Conservation (phyloP, 192 early-diverging fungal genomes). For the Umbelopsis vinacea region DNA sequence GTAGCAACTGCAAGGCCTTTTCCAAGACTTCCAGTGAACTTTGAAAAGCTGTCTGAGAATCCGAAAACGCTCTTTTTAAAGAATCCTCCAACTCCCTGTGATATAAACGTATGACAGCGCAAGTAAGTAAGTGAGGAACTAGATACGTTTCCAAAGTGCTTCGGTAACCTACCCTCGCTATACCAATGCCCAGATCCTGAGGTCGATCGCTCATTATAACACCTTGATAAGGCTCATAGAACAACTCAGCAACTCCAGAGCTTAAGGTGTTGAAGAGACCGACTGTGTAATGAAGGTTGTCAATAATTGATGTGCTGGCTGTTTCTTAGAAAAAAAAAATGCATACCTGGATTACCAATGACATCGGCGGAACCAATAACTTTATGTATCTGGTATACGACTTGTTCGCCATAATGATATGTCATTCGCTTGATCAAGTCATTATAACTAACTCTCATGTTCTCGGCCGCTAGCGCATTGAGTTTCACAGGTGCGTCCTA, state of each 20-base stretch:
- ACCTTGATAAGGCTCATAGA: slow-evolving; percentile 91
- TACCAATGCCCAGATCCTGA: slow-evolving; percentile 83
- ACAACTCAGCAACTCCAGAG: slow-evolving; percentile 86
- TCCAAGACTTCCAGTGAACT: slow-evolving; percentile 84
- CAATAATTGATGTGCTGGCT: not conserved
- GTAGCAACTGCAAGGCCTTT: slow-evolving; percentile 89
- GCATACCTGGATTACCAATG: slow-evolving; percentile 67
- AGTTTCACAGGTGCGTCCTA: slow-evolving; percentile 77
- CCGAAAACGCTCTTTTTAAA: slow-evolving; percentile 90
- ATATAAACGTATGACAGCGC: not conserved
- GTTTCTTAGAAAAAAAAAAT: no score
- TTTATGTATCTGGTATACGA: slow-evolving; percentile 73
- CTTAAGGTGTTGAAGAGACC: slow-evolving; percentile 87
- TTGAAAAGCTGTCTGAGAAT: slow-evolving; percentile 82
- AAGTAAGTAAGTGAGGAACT: not conserved
- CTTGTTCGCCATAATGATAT: slow-evolving; percentile 78
- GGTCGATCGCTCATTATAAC: slow-evolving; percentile 86
- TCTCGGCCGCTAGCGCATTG: slow-evolving; percentile 77
- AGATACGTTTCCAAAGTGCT: no score
- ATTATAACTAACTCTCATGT: slow-evolving; percentile 69
- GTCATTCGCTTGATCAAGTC: slow-evolving; percentile 71
- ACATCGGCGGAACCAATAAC: slow-evolving; percentile 85
- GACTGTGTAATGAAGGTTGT: slow-evolving; percentile 49
- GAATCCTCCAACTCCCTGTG: slow-evolving; percentile 62
- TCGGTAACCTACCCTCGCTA: slow-evolving; percentile 58